phyloP scores from a whole-genome alignment of 1,284 basidiomycete genomes.

The Leccinum solheimii region DNA sequence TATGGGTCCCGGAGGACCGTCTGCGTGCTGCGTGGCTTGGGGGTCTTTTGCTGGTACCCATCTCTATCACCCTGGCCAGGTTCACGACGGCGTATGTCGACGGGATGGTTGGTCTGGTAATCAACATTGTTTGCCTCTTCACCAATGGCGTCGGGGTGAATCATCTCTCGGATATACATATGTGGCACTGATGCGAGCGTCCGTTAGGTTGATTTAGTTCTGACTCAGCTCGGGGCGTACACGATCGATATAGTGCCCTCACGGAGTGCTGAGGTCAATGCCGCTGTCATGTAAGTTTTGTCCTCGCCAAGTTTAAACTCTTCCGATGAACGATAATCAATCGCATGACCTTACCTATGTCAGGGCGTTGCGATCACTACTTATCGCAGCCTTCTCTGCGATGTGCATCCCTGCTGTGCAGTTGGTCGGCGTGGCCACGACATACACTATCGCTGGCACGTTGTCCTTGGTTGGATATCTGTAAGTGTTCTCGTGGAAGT shows the following conservation, averaged over 20 bases:
- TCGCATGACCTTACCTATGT: conserved; percentile 8
- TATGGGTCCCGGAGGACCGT: conserved; percentile 62
- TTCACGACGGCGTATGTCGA: conserved; percentile 37
- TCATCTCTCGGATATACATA: neutral
- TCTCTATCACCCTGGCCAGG: conserved; percentile 28
- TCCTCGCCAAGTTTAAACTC: neutral
- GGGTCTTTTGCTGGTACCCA: conserved; percentile 41
- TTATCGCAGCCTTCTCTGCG: conserved; percentile 29
- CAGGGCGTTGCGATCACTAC: conserved; percentile 45
- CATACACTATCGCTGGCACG: conserved; percentile 47
- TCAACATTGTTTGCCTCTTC: conserved; percentile 46
- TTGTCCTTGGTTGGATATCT: conserved; percentile 46
- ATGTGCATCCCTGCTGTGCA: conserved; percentile 45
- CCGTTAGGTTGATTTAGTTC: conserved; percentile 43
- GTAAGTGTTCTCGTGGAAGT: conserved; percentile 33
- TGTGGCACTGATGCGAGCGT: neutral
- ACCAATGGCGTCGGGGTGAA: conserved; percentile 52
- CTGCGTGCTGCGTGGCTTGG: conserved; percentile 51
- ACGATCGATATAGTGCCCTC: conserved; percentile 55
- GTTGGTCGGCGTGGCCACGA: conserved; percentile 25
- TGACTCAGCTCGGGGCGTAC: conserved; percentile 57
- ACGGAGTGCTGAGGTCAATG: conserved; percentile 54
- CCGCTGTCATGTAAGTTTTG: conserved; percentile 40
- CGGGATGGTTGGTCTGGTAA: conserved; percentile 41
- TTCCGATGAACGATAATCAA: neutral